phyloP scores from a whole-genome alignment of 1,284 basidiomycete species.

The Sporisorium sorghi region DNA sequence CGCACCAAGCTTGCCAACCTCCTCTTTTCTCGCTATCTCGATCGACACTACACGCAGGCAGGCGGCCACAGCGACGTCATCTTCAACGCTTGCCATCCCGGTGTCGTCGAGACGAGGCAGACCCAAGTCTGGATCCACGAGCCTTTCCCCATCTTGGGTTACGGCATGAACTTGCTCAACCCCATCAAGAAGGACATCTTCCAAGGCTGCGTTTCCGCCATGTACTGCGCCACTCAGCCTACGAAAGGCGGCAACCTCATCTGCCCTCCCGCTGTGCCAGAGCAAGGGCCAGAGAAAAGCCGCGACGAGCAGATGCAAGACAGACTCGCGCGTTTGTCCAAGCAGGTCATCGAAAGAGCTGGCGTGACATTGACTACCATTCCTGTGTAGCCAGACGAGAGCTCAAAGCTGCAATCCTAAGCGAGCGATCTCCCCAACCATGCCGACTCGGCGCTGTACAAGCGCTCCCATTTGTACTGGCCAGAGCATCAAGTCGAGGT shows the following conservation, averaged over 20 bases:
- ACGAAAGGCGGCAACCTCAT: slow-evolving; percentile 36
- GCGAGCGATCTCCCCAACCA: too few relatives aligned
- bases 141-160: slow-evolving; percentile 35
- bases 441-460: too few relatives aligned
- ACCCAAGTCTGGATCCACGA: slow-evolving; percentile 37
- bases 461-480: too few relatives aligned
- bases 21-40: slow-evolving; percentile 26
- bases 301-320: slow-evolving; percentile 37
- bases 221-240: slow-evolving; percentile 32
- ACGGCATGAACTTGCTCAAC: slow-evolving; percentile 35
- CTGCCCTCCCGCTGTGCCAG: slow-evolving; percentile 28
- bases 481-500: too few relatives aligned
- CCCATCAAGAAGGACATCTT: slow-evolving; percentile 46
- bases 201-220: slow-evolving; percentile 34
- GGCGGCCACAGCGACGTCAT: slow-evolving; percentile 19
- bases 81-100: slow-evolving; percentile 38
- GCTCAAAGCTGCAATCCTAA: too few relatives aligned
- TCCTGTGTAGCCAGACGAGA: slow-evolving; percentile 6
- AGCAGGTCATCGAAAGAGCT: slow-evolving; percentile 27
- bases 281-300: slow-evolving; percentile 24
- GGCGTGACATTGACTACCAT: slow-evolving; percentile 27
- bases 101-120: slow-evolving; percentile 33
- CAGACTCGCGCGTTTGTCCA: slow-evolving; percentile 21
- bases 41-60: slow-evolving; percentile 17
- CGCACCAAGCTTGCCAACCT: slow-evolving; percentile 32